Conservation (phyloP, 2,329 filamentous ascomycete genomes). For the Penicillium corylophilum region DNA sequence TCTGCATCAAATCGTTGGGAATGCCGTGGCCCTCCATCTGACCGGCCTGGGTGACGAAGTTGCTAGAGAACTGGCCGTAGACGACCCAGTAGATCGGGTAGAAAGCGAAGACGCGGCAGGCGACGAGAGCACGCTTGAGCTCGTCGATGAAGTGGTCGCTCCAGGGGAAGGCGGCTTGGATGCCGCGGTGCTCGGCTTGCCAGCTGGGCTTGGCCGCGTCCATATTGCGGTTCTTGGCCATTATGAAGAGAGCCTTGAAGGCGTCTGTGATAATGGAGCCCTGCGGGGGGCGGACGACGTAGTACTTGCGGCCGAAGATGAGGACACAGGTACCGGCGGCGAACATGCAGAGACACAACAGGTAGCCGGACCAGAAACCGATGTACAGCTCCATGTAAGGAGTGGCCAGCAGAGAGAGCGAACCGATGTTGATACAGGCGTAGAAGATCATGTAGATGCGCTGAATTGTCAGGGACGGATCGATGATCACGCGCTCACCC, state of each 20-base stretch:
- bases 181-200: conserved; percentile 53
- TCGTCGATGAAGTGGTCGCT: conserved; percentile 71
- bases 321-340: conserved; percentile 59
- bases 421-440: conserved; percentile 71
- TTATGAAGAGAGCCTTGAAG: conserved; percentile 61
- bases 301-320: conserved; percentile 46
- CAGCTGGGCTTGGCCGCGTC: conserved; percentile 67
- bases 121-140: conserved; percentile 63
- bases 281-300: conserved; percentile 53
- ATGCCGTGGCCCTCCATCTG: conserved; percentile 65
- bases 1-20: conserved; percentile 75
- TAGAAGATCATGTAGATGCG: conserved; percentile 75
- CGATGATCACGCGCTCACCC: conserved; percentile 61
- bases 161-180: conserved; percentile 53
- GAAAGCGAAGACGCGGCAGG: conserved; percentile 72
- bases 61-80: conserved; percentile 67
- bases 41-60: conserved; percentile 65
- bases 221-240: conserved; percentile 52
- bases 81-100: conserved; percentile 68
- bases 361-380: conserved; percentile 66
- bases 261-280: conserved; percentile 66
- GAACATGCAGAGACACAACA: conserved; percentile 64
- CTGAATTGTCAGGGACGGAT: conserved; percentile 65
- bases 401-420: conserved; percentile 65
- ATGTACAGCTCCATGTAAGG: conserved; percentile 66